Evolutionary conservation across 306 rosid genomes (phyloP).

Genomic region (Citrullus amarus): DNA sequence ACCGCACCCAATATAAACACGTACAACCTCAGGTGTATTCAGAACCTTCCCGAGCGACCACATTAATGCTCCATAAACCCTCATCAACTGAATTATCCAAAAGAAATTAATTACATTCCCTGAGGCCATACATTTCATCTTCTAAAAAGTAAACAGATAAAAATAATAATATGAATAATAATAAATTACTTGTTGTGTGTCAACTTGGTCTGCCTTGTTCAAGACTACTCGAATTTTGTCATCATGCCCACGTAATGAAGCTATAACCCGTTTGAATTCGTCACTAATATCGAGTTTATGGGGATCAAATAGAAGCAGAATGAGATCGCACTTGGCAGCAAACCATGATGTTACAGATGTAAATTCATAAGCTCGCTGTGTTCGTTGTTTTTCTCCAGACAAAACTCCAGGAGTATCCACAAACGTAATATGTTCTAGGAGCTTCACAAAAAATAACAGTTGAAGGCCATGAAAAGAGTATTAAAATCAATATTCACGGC

Average conservation of each 20-base stretch:
- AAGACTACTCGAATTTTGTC: conserved; percentile 89
- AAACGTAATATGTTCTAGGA: conserved; percentile 77
- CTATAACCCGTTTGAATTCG: conserved; percentile 87
- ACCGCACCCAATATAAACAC: conserved; percentile 86
- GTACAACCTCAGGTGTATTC: conserved; percentile 83
- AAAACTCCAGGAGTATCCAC: conserved; percentile 97
- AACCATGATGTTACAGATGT: conserved; percentile 98
- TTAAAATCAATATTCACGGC: background rate
- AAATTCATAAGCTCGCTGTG: conserved; percentile 79
- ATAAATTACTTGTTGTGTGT: conserved; percentile 76
- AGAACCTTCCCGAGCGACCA: conserved; percentile 98
- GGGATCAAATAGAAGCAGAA: conserved; percentile 88
- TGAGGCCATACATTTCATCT: background rate
- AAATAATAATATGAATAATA: background rate
- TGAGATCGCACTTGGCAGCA: conserved; percentile 87
- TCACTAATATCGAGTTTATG: conserved; percentile 96
- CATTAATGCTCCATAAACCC: conserved; percentile 94
- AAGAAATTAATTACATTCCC: background rate
- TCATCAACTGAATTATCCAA: conserved; percentile 56
- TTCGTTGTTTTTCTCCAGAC: conserved; percentile 94
- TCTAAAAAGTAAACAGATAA: background rate
- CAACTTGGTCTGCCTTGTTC: conserved; percentile 89
- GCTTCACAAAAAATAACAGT: conserved; percentile 26
- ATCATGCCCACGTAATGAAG: conserved; percentile 78
- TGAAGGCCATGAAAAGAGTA: conserved; percentile 6